Percentiles rank a stretch among this genome's conserved stretches.
phyloP scores from a whole-genome alignment of 345 rosid species.

The Combretum micranthum region DNA sequence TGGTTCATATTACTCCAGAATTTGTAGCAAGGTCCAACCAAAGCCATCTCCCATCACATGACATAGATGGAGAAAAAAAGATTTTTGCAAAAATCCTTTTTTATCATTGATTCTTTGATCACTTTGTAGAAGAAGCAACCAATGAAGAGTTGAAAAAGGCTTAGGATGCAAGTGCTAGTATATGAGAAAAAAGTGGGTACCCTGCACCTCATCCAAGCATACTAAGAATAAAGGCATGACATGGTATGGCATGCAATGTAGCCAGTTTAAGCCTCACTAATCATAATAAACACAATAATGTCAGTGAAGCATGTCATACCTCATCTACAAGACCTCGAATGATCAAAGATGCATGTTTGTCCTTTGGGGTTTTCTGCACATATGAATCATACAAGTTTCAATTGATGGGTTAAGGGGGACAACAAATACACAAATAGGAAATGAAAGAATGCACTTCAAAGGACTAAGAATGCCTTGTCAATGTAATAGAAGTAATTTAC shows the following conservation, averaged over 20 bases:
- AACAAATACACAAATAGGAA: background rate
- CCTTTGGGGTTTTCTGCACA: slow-evolving; percentile 92
- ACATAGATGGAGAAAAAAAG: background rate
- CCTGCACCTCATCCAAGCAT: no score
- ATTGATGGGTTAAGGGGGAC: background rate
- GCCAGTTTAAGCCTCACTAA: background rate
- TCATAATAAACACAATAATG: background rate
- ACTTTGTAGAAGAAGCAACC: background rate
- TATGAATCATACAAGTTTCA: slow-evolving; percentile 7
- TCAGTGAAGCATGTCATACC: slow-evolving; percentile 27
- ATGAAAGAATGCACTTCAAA: no score
- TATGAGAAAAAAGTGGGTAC: no score
- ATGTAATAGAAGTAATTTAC: no score
- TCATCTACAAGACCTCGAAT: slow-evolving; percentile 89
- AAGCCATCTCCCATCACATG: slow-evolving; percentile 1
- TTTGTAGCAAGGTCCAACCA: background rate
- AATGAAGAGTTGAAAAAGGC: background rate
- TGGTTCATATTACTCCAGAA: slow-evolving; percentile 23
- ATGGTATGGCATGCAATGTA: background rate
- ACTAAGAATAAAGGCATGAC: no score
- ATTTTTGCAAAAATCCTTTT: no score
- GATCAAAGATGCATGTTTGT: slow-evolving; percentile 87
- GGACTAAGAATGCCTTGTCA: no score
- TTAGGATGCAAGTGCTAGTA: background rate
- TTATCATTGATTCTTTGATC: background rate